A percentile compares a stretch with the other conserved stretches of the same genome.
Conservation (phyloP, 805 yeast genomes). For the Schizosaccharomyces lindneri region DNA sequence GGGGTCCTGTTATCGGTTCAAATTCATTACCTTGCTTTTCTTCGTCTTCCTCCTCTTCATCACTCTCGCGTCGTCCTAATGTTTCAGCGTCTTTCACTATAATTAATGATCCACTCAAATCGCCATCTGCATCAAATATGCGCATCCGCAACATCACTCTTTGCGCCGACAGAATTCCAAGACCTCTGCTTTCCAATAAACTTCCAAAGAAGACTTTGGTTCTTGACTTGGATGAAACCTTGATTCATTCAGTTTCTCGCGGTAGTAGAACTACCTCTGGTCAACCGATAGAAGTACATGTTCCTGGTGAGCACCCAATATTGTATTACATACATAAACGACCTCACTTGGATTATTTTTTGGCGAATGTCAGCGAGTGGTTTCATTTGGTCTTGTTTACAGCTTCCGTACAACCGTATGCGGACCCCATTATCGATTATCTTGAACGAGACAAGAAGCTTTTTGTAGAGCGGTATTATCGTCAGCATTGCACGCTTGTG, state of each 20-base stretch:
- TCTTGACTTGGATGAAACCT: constrained; percentile 78
- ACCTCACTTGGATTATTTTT: constrained; percentile 71
- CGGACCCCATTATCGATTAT: constrained; percentile 91
- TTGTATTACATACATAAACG: constrained; percentile 76
- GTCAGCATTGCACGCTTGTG: constrained; percentile 48
- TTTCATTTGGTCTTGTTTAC: constrained; percentile 76
- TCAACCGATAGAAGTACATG: constrained; percentile 60
- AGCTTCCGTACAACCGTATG: constrained; percentile 82
- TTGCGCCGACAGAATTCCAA: neutral
- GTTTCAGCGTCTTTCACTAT: neutral
- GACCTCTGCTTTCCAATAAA: neutral
- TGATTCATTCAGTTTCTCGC: constrained; percentile 72
- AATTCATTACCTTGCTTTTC: neutral
- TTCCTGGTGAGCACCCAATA: constrained; percentile 41
- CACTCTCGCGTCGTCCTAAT: neutral
- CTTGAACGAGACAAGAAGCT: constrained; percentile 38
- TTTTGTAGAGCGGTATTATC: constrained; percentile 40
- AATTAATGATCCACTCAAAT: neutral
- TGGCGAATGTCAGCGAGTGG: constrained; percentile 61
- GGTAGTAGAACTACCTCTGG: constrained; percentile 21
- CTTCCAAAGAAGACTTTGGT: constrained; percentile 35
- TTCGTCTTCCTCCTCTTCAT: neutral
- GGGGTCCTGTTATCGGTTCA: too few relatives aligned
- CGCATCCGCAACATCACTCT: neutral
- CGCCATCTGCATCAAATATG: neutral